phyloP scores from a whole-genome alignment of 352 stramenopile species.

The Phytophthora ramorum region DNA sequence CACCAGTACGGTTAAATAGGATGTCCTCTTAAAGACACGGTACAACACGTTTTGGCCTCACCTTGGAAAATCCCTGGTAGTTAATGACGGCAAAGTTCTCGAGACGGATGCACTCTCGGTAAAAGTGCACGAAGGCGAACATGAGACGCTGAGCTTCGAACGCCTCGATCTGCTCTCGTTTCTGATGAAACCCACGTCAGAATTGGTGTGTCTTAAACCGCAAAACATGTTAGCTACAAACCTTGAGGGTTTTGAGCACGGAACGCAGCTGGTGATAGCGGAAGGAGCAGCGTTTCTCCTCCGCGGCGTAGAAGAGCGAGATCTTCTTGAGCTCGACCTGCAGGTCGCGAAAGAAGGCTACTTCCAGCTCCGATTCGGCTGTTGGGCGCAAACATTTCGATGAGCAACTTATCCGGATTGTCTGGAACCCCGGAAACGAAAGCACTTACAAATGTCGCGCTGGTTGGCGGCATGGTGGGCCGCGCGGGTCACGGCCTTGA shows the following conservation, averaged over 20 bases:
- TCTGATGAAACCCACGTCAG: slow-evolving; percentile 25
- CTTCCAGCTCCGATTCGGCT: slow-evolving; percentile 76
- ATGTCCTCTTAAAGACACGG: background rate
- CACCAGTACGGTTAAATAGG: background rate
- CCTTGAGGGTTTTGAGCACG: slow-evolving; percentile 73
- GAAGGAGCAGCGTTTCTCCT: slow-evolving; percentile 79
- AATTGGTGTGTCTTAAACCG: background rate
- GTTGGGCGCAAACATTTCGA: slow-evolving; percentile 2
- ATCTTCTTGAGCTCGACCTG: slow-evolving; percentile 84
- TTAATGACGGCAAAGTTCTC: slow-evolving; percentile 89
- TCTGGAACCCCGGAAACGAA: background rate
- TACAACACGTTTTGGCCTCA: slow-evolving; percentile 13
- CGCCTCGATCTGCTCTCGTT: slow-evolving; percentile 49
- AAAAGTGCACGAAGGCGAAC: slow-evolving; percentile 87
- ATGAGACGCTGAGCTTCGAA: slow-evolving; percentile 77
- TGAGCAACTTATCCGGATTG: background rate
- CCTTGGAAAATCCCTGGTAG: slow-evolving; percentile 88
- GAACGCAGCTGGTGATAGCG: slow-evolving; percentile 77
- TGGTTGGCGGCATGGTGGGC: slow-evolving; percentile 44
- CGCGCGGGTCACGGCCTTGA: slow-evolving; percentile 71
- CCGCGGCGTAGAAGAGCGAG: slow-evolving; percentile 73
- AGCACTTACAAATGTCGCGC: slow-evolving; percentile 56
- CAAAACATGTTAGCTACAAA: slow-evolving; percentile 12
- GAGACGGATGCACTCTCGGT: slow-evolving; percentile 79
- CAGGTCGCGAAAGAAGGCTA: slow-evolving; percentile 83